Evolutionary conservation across 176 grass and related monocot genomes (phyloP).

Genomic region (Hyparrhenia diplandra): DNA sequence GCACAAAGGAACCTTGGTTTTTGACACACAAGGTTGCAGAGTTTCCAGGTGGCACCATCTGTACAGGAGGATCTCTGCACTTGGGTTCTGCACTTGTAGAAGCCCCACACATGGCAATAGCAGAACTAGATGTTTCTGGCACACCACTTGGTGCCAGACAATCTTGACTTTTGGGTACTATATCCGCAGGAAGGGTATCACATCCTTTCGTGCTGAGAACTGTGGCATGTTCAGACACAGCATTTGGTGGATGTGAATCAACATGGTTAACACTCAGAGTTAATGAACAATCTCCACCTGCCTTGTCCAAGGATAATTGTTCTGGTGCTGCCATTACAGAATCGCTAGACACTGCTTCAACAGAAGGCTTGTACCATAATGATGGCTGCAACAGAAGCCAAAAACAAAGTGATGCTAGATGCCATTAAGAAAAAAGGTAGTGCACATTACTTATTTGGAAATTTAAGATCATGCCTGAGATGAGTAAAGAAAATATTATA

Average conservation of each 20-base stretch:
- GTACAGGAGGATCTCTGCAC: constrained; percentile 12
- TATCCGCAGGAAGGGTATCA: background rate
- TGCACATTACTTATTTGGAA: constrained; percentile 14
- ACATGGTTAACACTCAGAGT: constrained; percentile 24
- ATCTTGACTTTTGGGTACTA: constrained; percentile 1
- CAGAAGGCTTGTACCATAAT: constrained; percentile 40
- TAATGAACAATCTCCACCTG: constrained; percentile 21
- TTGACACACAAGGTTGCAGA: constrained; percentile 8
- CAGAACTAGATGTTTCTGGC: constrained; percentile 28
- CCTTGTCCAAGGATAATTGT: constrained; percentile 26
- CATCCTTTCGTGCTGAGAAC: constrained; percentile 22
- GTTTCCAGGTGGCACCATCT: constrained; percentile 17
- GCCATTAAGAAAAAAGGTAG: background rate
- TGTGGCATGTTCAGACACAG: background rate
- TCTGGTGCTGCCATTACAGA: constrained; percentile 21
- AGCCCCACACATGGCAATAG: background rate
- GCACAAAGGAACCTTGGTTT: constrained; percentile 21
- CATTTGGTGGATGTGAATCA: constrained; percentile 26
- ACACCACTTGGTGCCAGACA: background rate
- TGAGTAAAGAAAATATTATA: background rate
- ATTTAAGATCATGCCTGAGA: background rate
- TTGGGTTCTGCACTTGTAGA: constrained; percentile 20
- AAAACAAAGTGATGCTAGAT: constrained; percentile 14
- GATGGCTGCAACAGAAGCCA: constrained; percentile 43
- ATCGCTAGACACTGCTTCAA: constrained; percentile 20